Evolutionary conservation across 192 early-diverging fungal species (phyloP).

Genomic region (Rhizoclosmatium globosum): DNA sequence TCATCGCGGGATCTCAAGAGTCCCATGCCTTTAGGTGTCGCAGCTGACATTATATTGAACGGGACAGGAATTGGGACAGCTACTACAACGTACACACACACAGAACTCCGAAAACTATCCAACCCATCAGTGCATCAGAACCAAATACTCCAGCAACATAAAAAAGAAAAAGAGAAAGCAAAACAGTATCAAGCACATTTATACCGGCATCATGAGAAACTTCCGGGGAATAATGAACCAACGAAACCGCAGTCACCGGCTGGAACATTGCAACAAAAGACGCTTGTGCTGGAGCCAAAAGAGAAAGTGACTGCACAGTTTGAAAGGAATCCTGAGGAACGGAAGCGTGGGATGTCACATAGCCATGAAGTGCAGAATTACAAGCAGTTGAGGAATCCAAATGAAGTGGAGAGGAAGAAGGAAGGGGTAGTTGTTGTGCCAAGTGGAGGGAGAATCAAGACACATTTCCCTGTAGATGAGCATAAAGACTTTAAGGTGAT

Average conservation of each 20-base stretch:
- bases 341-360: background rate
- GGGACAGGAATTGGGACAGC: background rate
- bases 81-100: background rate
- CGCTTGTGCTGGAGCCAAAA: background rate
- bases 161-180: background rate
- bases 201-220: constrained; percentile 6
- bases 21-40: background rate
- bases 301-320: background rate
- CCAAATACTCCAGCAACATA: background rate
- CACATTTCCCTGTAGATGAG: constrained; percentile 15
- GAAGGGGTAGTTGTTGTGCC: background rate
- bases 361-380: background rate
- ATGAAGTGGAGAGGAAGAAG: background rate
- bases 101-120: background rate
- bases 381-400: background rate
- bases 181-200: background rate
- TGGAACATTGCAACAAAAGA: background rate
- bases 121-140: background rate
- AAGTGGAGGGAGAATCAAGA: background rate
- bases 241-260: background rate
- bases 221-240: background rate
- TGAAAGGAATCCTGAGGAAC: background rate
- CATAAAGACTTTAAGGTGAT: background rate
- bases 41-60: background rate
- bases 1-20: background rate